Base-by-base conservation (phyloP, 495 filamentous ascomycete genomes). In the Ascobolus immersus region DNA sequence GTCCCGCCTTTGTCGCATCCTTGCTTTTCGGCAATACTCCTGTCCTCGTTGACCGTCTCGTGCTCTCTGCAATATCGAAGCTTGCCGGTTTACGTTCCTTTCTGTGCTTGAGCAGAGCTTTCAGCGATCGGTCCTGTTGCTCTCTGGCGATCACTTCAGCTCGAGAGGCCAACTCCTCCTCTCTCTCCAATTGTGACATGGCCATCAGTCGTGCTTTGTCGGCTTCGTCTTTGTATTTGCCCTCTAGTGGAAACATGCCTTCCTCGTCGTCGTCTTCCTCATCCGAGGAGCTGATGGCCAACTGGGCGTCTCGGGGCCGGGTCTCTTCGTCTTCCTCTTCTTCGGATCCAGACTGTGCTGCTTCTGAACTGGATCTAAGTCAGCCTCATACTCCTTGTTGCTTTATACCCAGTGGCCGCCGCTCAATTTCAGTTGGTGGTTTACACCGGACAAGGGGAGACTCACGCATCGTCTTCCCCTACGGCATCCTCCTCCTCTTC, bases 151-250 rank as follows among this genome's bases (percentile, higher is more conserved):
- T 65, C 48, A 79, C 65, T 35, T 76, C 65, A n/a, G 72, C 71
- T 40, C 89, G 78, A 38, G 84, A 77, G 15, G 81, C 82, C 5
- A 99, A 65, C 32, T 91, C 64, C 47, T 77, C 65, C 52, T 99
- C 86, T 28, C 86, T 76, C 44, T 81, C 67, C 17, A 93, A 69
- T 48, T 93, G 80, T 2, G 81, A 71, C 66, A 93, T 72, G 19
- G 65, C 68, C 62, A 81, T 70, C 34, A 99, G 84, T 18, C 73
- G 62, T 13, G 62, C 61, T 50, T 77, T 89, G 47, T 99, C 86
- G 21, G 69, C 61, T 11, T 67, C 61, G 33, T 72, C 75, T 38
- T 67, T 64, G 56, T 80, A 94, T 19, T 81, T 71, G 32, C 80
- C 80, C 27, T 94, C 89, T 39, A 92, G 61, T 0, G 86, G 80